These are phyloP conservation scores for Nidula microcarpa DNA, from an alignment of 768 basidiomycete species.

Conservation along the genomic window DNA sequence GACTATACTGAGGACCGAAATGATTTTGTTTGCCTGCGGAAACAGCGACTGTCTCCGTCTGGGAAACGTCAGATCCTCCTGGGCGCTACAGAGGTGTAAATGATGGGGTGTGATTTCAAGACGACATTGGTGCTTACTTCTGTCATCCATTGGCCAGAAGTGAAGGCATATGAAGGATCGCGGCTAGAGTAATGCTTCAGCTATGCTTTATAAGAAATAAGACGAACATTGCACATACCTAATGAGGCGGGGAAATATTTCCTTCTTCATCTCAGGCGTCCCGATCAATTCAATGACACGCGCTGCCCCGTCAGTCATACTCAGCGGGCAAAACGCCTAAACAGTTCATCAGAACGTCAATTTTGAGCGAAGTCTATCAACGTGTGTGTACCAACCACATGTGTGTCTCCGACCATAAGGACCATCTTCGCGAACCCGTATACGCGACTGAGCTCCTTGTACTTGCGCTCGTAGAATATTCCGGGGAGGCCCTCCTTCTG, in stretches of 20 bases:
- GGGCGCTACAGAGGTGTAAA: slow-evolving; percentile 47
- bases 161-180: slow-evolving; percentile 58
- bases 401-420: slow-evolving; percentile 60
- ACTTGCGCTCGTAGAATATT: slow-evolving; percentile 65
- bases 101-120: slow-evolving; percentile 25
- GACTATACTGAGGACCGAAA: slow-evolving; percentile 49
- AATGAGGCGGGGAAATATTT: slow-evolving; percentile 53
- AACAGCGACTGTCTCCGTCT: slow-evolving; percentile 63
- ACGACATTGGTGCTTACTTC: slow-evolving; percentile 39
- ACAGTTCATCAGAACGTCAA: too few species aligned
- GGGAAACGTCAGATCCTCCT: slow-evolving; percentile 74
- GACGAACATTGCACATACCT: slow-evolving; percentile 35
- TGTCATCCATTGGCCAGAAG: slow-evolving; percentile 85
- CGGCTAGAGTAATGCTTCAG: slow-evolving; percentile 36
- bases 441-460: slow-evolving; percentile 55
- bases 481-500: slow-evolving; percentile 65
- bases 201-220: neutral
- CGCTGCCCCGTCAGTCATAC: slow-evolving; percentile 79
- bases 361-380: too few species aligned
- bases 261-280: slow-evolving; percentile 53
- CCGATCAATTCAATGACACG: slow-evolving; percentile 69
- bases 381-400: slow-evolving; percentile 40
- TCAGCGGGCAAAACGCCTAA: slow-evolving; percentile 68
- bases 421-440: slow-evolving; percentile 66
- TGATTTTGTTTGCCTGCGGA: slow-evolving; percentile 24